These are phyloP conservation scores for Polytrichum commune DNA, from an alignment of 225 moss, liverwort and hornwort species.

Conservation along the genomic window DNA sequence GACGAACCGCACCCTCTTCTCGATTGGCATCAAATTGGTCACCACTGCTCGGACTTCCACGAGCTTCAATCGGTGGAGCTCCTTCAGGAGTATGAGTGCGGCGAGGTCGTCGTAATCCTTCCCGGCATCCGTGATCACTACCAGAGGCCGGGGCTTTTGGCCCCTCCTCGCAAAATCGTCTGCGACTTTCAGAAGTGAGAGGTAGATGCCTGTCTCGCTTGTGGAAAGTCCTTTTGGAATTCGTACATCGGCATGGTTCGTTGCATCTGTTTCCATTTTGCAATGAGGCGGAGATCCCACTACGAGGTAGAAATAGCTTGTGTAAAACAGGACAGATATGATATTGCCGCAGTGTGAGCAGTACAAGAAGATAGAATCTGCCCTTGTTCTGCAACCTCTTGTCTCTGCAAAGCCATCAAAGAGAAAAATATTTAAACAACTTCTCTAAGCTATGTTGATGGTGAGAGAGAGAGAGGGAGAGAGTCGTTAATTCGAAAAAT, in stretches of 20 bases:
- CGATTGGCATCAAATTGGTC: constrained; percentile 17
- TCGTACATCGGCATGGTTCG: not conserved
- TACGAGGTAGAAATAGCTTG: too few species aligned
- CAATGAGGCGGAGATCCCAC: too few species aligned
- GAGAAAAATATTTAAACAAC: too few species aligned
- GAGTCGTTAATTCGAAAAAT: too few species aligned
- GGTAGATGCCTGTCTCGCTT: not conserved
- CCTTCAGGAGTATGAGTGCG: constrained; percentile 11
- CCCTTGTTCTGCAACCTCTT: too few species aligned
- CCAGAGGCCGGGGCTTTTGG: not conserved
- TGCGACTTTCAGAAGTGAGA: not conserved
- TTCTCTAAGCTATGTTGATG: too few species aligned
- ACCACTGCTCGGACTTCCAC: constrained; percentile 18
- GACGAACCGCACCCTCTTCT: constrained; percentile 4
- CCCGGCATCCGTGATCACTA: constrained; percentile 19
- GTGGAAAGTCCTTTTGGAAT: not conserved
- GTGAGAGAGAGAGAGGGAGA: too few species aligned
- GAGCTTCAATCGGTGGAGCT: not conserved
- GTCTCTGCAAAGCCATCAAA: too few species aligned
- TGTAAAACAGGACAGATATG: too few species aligned
- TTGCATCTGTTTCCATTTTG: too few species aligned
- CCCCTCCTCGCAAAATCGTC: not conserved
- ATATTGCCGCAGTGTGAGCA: too few species aligned
- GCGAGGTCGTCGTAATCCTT: constrained; percentile 18
- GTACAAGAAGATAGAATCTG: too few species aligned